These are phyloP conservation scores for Megacollybia marginata DNA, from an alignment of 768 basidiomycete genomes.

Conservation along the genomic window DNA sequence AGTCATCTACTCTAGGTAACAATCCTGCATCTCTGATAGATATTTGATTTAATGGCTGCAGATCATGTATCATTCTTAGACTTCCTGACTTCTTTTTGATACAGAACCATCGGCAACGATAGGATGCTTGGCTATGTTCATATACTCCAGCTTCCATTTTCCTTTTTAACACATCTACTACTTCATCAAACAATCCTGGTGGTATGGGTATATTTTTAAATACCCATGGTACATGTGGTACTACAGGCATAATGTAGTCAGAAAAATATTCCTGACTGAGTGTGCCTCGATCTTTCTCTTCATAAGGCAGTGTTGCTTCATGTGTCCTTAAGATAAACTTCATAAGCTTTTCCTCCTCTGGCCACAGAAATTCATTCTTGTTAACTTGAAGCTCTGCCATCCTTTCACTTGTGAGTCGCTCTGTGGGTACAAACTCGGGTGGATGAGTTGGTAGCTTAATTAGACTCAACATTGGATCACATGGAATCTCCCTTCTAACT, in stretches of 20 bases:
- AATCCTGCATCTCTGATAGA: slow-evolving; percentile 20
- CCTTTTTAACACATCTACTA: slow-evolving; percentile 16
- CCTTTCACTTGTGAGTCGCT: slow-evolving; percentile 17
- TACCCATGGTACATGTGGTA: slow-evolving; percentile 24
- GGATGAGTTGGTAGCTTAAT: slow-evolving; percentile 18
- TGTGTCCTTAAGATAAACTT: slow-evolving; percentile 22
- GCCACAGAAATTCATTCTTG: slow-evolving; percentile 21
- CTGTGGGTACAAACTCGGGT: slow-evolving; percentile 23
- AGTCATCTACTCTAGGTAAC: slow-evolving; percentile 12
- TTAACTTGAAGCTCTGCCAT: slow-evolving; percentile 18
- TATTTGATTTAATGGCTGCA: slow-evolving; percentile 22
- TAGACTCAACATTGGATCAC: slow-evolving; percentile 24
- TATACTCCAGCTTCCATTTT: slow-evolving; percentile 18
- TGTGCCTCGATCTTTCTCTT: slow-evolving; percentile 18
- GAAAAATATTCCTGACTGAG: slow-evolving; percentile 11
- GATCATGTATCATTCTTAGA: slow-evolving; percentile 16
- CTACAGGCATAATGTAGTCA: slow-evolving; percentile 13
- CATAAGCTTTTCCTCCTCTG: slow-evolving; percentile 27
- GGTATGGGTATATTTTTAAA: slow-evolving; percentile 24
- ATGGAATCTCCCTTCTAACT: slow-evolving; percentile 20
- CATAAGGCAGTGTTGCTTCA: slow-evolving; percentile 25
- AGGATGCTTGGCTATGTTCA: slow-evolving; percentile 3
- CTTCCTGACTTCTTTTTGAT: slow-evolving; percentile 20
- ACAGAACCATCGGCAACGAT: slow-evolving; percentile 18
- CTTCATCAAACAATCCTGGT: slow-evolving; percentile 16